Percentiles rank a stretch among this genome's conserved stretches.
These are phyloP conservation scores for Collariella sp. DNA, from an alignment of 495 filamentous ascomycete species.

Conservation along the genomic window DNA sequence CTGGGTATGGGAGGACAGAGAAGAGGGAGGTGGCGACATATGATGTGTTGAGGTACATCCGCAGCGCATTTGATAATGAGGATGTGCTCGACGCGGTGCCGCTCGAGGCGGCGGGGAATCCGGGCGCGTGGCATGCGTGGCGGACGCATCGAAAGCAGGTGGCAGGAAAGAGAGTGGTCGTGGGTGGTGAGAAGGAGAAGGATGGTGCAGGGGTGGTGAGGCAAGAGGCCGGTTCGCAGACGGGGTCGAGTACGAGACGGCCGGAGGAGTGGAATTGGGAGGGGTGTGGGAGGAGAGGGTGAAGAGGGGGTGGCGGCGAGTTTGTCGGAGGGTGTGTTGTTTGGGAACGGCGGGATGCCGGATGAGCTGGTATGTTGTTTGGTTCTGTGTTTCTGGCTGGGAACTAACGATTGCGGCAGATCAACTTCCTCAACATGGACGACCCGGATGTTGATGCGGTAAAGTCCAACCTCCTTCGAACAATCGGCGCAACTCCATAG, in stretches of 20 bases:
- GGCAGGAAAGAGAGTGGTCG: constrained; percentile 15
- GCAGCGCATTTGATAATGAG: constrained; percentile 69
- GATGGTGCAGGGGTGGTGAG: neutral
- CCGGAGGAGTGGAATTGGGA: constrained; percentile 94
- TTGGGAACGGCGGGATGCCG: constrained; percentile 49
- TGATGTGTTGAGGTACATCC: constrained; percentile 69
- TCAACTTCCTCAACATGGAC: constrained; percentile 61
- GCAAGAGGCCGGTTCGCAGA: constrained; percentile 1
- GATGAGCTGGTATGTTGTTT: constrained; percentile 59
- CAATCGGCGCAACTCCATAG: constrained; percentile 32
- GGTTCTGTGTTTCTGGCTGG: neutral
- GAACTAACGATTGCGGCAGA: constrained; percentile 39
- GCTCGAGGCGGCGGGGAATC: constrained; percentile 73
- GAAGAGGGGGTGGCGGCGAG: constrained; percentile 67
- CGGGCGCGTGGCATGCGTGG: constrained; percentile 89
- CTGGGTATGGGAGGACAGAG: constrained; percentile 8
- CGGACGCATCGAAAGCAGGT: constrained; percentile 49
- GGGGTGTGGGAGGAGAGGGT: constrained; percentile 83
- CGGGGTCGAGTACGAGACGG: constrained; percentile 29
- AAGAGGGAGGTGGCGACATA: constrained; percentile 40
- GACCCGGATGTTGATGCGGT: constrained; percentile 47
- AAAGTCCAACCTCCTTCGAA: constrained; percentile 53
- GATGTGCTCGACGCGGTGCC: constrained; percentile 68
- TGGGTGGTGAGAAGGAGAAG: constrained; percentile 7
- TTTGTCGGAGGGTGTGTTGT: constrained; percentile 66